Base-by-base conservation (phyloP, 2,329 filamentous ascomycete species). In the Pyrenophora teres region DNA sequence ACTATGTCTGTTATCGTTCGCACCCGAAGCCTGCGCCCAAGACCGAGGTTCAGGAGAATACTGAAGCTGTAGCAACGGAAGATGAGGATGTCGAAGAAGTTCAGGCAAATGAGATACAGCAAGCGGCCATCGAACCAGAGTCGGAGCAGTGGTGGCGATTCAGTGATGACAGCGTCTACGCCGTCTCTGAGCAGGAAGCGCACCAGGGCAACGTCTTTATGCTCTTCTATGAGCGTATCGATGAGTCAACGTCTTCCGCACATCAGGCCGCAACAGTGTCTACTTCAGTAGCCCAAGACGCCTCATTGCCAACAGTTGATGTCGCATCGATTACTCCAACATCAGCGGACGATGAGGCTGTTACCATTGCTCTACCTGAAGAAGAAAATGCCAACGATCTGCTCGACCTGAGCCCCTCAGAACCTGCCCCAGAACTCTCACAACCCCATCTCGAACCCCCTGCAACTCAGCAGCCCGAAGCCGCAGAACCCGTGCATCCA, bases 1-100 rank as follows among this genome's bases (percentile, higher is more conserved):
- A 99, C 75, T 97, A 99, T 64, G 86, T 97, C 33, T 96, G 91
- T 70, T 96, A 94, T 72, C 83, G 90, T 44, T 89, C 88, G 65
- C 87, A 90, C 65, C 80, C 83, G 16, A 56, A 36, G 27, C 15
- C 13, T 16, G 21, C 16, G 10, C 39, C 43, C 19, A 39, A 33
- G 36, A 13, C 48, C 43, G 21, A 46, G 19, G 32, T 27, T 8
- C 18, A 18, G 37, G 46, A 46, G 16, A 47, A 50, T 6, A 39
- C 21, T 23, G 50, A 52, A 9, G 35, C 9, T 7, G 38, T 36
- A 35, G 44, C 40, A 18, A 32, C 35, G n/a, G 40, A 50, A 13
- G 45, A 33, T 5, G 46, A 43, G 15, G n/a, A 39, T 4, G 13
- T 33, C 5, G 43, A 55, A 19, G 41, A 46, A 5, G 57, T 73